Conservation (phyloP, 2,329 filamentous ascomycete genomes). For the Fusarium euwallaceae region DNA sequence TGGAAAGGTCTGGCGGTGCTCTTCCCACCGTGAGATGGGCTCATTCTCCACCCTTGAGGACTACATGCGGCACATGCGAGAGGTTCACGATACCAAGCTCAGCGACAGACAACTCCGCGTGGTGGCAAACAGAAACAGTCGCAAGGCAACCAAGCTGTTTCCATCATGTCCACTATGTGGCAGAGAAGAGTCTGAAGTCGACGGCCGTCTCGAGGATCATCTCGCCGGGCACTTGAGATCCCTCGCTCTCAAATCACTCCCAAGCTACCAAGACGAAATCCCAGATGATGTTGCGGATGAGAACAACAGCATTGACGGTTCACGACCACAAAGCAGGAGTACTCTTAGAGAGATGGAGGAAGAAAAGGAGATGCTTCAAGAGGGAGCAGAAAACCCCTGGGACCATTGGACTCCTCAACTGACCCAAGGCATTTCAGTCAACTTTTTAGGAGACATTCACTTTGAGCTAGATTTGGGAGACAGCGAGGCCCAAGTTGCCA, state of each 20-base stretch:
- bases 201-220: constrained; percentile 12
- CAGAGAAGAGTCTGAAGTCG: not conserved
- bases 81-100: not conserved
- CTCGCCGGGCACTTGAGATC: constrained; percentile 14
- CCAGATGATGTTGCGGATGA: not conserved
- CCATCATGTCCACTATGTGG: constrained; percentile 9
- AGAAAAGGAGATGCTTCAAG: not conserved
- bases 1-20: constrained; percentile 7
- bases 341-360: not conserved
- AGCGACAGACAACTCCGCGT: constrained; percentile 5
- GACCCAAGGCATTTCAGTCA: not conserved
- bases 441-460: not conserved
- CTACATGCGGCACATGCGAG: constrained; percentile 17
- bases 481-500: not conserved
- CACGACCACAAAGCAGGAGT: not conserved
- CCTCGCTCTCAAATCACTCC: constrained; percentile 23
- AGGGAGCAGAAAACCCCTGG: not conserved
- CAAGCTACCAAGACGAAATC: constrained; percentile 6
- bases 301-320: not conserved
- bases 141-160: not conserved
- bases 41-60: not conserved
- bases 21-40: not conserved
- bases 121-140: constrained; percentile 17
- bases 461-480: not conserved
- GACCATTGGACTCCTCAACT: not conserved